These are phyloP conservation scores for Poa pratensis DNA, from an alignment of 176 grass and related monocot species.

Conservation along the genomic window DNA sequence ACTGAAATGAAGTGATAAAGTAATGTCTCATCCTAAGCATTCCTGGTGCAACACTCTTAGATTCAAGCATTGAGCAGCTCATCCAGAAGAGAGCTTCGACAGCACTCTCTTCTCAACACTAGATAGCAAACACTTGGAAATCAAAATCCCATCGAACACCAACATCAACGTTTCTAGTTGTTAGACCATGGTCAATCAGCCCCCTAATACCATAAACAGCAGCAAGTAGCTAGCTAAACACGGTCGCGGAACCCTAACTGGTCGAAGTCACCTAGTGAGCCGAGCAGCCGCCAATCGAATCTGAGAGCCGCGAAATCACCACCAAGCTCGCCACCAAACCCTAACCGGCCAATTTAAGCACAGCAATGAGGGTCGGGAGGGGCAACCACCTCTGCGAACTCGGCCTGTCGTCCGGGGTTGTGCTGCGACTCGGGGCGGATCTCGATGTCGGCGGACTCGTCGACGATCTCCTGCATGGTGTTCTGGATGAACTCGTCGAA, in stretches of 20 bases:
- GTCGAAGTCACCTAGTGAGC: background rate
- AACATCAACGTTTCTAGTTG: background rate
- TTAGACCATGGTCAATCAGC: background rate
- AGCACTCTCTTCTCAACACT: conserved; percentile 18
- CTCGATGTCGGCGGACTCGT: conserved; percentile 91
- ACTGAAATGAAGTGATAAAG: background rate
- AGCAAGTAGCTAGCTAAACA: background rate
- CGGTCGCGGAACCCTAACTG: conserved; percentile 35
- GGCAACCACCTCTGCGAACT: conserved; percentile 78
- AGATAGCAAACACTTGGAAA: background rate
- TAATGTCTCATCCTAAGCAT: conserved; percentile 15
- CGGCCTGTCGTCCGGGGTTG: conserved; percentile 94
- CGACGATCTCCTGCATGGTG: conserved; percentile 98
- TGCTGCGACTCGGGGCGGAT: conserved; percentile 97
- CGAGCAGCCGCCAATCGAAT: background rate
- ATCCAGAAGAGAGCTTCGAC: conserved; percentile 6
- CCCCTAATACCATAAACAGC: background rate
- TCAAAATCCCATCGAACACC: conserved; percentile 5
- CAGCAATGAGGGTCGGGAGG: conserved; percentile 38
- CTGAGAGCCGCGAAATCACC: background rate
- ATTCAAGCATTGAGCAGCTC: background rate
- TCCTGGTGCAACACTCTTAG: background rate
- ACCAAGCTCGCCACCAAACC: conserved; percentile 37
- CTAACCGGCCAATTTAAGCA: conserved; percentile 34
- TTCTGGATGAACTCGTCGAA: conserved; percentile 99